Conservation (phyloP, 2,329 filamentous ascomycete species). For the Alternaria longipes region DNA sequence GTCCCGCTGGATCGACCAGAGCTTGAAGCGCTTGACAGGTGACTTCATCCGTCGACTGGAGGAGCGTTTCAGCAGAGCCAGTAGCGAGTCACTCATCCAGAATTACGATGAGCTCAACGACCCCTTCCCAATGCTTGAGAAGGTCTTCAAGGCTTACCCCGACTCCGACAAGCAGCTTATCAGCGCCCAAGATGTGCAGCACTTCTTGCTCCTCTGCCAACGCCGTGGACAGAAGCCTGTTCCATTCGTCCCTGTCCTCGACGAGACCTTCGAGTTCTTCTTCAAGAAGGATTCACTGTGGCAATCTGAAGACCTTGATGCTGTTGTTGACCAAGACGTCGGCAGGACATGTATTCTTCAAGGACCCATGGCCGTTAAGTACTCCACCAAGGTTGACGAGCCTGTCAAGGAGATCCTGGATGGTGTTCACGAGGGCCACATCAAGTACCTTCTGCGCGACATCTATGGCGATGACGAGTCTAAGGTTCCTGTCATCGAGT, state of each 20-base stretch:
- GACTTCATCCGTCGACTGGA: constrained; percentile 98
- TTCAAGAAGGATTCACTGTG: constrained; percentile 99
- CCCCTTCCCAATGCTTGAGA: constrained; percentile 80
- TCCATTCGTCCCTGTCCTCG: constrained; percentile 92
- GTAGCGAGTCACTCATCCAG: constrained; percentile 84
- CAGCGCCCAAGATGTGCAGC: constrained; percentile 97
- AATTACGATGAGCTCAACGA: constrained; percentile 87
- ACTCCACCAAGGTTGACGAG: constrained; percentile 88
- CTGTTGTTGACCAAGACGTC: constrained; percentile 95
- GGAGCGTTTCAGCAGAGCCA: constrained; percentile 87
- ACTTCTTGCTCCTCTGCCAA: constrained; percentile 93
- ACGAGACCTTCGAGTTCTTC: constrained; percentile 98
- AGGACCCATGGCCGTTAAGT: constrained; percentile 90
- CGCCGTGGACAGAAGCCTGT: constrained; percentile 94
- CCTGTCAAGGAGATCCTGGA: constrained; percentile 95
- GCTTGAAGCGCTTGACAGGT: constrained; percentile 82
- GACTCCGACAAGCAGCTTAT: constrained; percentile 91
- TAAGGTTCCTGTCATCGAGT: constrained; percentile 86
- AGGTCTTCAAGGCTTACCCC: constrained; percentile 82
- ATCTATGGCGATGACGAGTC: constrained; percentile 78
- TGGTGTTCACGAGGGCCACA: constrained; percentile 87
- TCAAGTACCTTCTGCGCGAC: constrained; percentile 79
- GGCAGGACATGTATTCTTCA: constrained; percentile 96
- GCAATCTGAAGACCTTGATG: constrained; percentile 98
- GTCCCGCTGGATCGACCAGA: constrained; percentile 63